These are phyloP conservation scores for Aspergillus heteromorphus DNA, from an alignment of 495 filamentous ascomycete genomes.

Conservation along the genomic window DNA sequence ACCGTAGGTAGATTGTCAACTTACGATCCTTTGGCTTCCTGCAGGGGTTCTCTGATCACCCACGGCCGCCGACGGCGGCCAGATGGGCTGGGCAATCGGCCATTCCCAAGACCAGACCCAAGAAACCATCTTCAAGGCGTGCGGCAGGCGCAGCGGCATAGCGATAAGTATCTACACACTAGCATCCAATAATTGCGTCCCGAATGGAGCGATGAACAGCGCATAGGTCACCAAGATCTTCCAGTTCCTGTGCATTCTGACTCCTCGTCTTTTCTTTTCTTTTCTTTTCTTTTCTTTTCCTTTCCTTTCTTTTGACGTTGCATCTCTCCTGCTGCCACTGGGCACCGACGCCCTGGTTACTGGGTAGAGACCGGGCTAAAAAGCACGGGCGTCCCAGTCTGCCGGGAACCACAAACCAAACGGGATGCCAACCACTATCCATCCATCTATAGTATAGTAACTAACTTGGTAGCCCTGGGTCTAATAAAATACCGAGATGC, in stretches of 20 bases:
- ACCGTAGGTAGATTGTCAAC: slow-evolving; percentile 4
- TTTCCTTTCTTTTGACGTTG: too few relatives aligned
- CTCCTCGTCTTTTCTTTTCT: background rate
- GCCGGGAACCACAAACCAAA: slow-evolving; percentile 9
- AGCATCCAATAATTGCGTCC: background rate
- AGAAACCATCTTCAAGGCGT: too few relatives aligned
- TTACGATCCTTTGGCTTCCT: background rate
- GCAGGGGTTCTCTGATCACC: background rate
- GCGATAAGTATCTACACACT: too few relatives aligned
- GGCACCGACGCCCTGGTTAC: background rate
- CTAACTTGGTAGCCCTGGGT: background rate
- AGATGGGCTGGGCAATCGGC: too few relatives aligned
- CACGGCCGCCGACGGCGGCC: too few relatives aligned
- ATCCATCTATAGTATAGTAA: too few relatives aligned
- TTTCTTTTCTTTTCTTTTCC: background rate
- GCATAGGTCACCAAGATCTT: background rate
- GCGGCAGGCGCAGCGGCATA: too few relatives aligned
- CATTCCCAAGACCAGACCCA: too few relatives aligned
- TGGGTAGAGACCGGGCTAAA: background rate
- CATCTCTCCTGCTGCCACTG: background rate
- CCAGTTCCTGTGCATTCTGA: background rate
- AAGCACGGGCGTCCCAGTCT: slow-evolving; percentile 22
- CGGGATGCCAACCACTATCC: background rate
- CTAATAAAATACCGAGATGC: background rate
- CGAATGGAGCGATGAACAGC: background rate